These are phyloP conservation scores for Tulasnella calospora DNA, from an alignment of 768 basidiomycete genomes.

Conservation along the genomic window DNA sequence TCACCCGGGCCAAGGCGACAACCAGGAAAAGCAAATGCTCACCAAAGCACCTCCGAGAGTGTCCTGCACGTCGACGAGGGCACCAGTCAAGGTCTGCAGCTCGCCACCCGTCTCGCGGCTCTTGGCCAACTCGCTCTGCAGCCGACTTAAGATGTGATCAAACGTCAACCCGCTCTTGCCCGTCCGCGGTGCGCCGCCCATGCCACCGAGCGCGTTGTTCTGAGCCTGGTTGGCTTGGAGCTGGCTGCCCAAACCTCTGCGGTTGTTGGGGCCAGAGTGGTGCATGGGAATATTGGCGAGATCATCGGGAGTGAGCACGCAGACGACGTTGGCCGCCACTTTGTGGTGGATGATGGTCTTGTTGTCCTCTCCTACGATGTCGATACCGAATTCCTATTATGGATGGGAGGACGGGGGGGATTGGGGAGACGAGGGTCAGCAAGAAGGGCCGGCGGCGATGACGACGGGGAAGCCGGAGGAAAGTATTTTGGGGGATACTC, in stretches of 20 bases:
- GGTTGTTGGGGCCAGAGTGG: constrained; percentile 51
- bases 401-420: background rate
- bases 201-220: constrained; percentile 54
- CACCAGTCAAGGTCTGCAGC: constrained; percentile 64
- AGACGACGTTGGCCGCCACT: constrained; percentile 89
- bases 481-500: constrained; percentile 38
- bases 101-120: constrained; percentile 90
- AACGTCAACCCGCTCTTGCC: constrained; percentile 84
- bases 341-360: constrained; percentile 98
- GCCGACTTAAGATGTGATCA: constrained; percentile 80
- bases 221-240: constrained; percentile 33
- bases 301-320: constrained; percentile 83
- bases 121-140: constrained; percentile 93
- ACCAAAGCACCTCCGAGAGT: constrained; percentile 81
- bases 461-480: background rate
- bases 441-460: background rate
- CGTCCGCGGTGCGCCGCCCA: constrained; percentile 52
- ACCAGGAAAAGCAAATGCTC: constrained; percentile 34
- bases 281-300: constrained; percentile 38
- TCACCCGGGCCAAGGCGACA: background rate
- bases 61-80: constrained; percentile 89
- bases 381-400: constrained; percentile 92
- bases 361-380: constrained; percentile 98
- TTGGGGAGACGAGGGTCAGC: background rate
- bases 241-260: constrained; percentile 47